Evolutionary conservation across 805 yeast genomes (phyloP), one percentile per base, ranked within the genome.

Genomic region (Yamadazyma philogaea): DNA sequence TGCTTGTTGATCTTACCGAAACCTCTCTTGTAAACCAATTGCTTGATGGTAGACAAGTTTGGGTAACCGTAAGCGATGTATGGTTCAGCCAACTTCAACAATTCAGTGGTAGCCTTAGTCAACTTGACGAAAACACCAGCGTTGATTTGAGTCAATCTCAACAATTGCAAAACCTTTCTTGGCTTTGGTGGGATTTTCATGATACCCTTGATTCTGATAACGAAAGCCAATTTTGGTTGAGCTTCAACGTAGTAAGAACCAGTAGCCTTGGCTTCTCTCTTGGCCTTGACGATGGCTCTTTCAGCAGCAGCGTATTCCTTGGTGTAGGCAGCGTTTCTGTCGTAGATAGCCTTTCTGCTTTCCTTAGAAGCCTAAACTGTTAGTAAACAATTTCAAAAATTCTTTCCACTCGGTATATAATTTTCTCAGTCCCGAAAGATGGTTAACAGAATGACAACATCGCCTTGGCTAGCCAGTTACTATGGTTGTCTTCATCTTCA

Each of bases 131-230:
- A 88, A 56, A 86, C 93, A 82, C 91, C 96, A 64, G 93, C 79
- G 81, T 88, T 88, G 75, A 88, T 86, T 79, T 87, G 95, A 70
- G 82, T 79, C 74, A 88, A 82, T 81, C 96, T 84, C 74, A 87
- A 79, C 70, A 89, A 82, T 77, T 85, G 96, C 73, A 88, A 74
- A 64, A 90, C 96, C 87, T 90, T 90, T 87, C 96, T 89, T 82
- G 96, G 96, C 85, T 90, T 90, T 68, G 97, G 96, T 68, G 96
- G 87, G 64, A 90, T 88, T 85, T 89, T 90, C 90, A 79, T 86
- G 74, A 90, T 87, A 90, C 97, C 97, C 91, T 90, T 90, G 84
- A 90, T 90, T 85, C 98, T 88, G 74, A 90, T 82, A 67, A 90
- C 95, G 73, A 90, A 88, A 57, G 87, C 95, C 66, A 90, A 84